Conservation (phyloP, 2,329 filamentous ascomycete genomes). For the Diplodia scrobiculata region DNA sequence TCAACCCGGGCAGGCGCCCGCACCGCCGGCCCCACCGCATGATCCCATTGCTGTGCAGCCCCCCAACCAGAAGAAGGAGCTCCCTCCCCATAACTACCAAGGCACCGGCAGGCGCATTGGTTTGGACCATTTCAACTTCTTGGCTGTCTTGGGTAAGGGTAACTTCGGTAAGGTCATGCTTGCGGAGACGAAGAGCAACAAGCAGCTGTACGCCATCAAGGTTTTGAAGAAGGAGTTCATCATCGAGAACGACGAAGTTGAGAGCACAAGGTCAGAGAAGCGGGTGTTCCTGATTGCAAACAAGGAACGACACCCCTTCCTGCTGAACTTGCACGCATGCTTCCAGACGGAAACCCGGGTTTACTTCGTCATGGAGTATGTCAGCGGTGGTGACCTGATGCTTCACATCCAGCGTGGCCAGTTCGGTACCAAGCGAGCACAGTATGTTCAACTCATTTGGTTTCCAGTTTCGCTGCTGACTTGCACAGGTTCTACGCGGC, state of each 20-base stretch:
- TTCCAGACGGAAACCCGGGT: slow-evolving; percentile 98
- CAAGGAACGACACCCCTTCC: slow-evolving; percentile 92
- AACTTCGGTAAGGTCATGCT: slow-evolving; percentile 99
- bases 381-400: slow-evolving; percentile 98
- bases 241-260: slow-evolving; percentile 98
- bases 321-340: slow-evolving; percentile 92
- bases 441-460: slow-evolving; percentile 61
- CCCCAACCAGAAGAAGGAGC: slow-evolving; percentile 55
- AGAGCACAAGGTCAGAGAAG: slow-evolving; percentile 97
- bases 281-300: slow-evolving; percentile 96
- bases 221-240: slow-evolving; percentile 99
- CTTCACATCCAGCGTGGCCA: slow-evolving; percentile 96
- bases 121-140: slow-evolving; percentile 97
- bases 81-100: slow-evolving; percentile 67
- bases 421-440: slow-evolving; percentile 92
- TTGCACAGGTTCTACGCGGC: slow-evolving; percentile 82
- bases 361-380: slow-evolving; percentile 99
- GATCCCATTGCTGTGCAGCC: slow-evolving; percentile 30
- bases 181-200: slow-evolving; percentile 90
- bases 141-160: slow-evolving; percentile 95
- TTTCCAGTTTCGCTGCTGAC: slow-evolving; percentile 32
- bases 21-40: slow-evolving; percentile 46
- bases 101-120: slow-evolving; percentile 85
- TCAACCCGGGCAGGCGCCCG: slow-evolving; percentile 46
- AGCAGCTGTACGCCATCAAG: slow-evolving; percentile 96